Base-by-base conservation (phyloP, 2,329 filamentous ascomycete species). In the Aspergillus tanneri region DNA sequence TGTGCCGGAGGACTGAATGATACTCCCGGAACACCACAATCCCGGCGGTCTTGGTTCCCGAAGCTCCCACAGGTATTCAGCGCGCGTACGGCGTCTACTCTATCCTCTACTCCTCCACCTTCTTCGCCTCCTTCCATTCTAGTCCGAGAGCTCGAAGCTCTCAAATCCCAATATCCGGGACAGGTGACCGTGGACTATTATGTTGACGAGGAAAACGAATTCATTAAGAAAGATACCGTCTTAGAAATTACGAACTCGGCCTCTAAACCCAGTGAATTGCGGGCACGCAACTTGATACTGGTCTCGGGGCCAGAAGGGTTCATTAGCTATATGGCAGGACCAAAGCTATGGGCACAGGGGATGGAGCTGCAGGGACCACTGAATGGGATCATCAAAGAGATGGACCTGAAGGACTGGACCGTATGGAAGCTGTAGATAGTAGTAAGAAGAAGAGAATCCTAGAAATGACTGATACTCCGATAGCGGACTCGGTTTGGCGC, bases 221-320 rank as follows among this genome's bases (percentile, higher is more conserved):
- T 81, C 38, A 86, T 96, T 53, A 68, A 72, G n/a, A 71, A 77
- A 10, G 63, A 68, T 3, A 73, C 77, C 16, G 70, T 91, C 41
- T 54, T 62, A 30, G 49, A 61, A 16, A 62, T 67, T 40, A 58
- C 65, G 50, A 47, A 62, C n/a, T 58, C 62, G 14, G 43, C 44
- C 14, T 28, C 38, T 2, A 22, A 47, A 37, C 44, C 51, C 5
- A 67, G 62, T 39, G 44, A 54, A 5, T 63, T 69, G 35, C 55
- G 58, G 35, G 59, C 64, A 36, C 61, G 61, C 54, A 65, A 67
- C 50, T 66, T 96, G 16, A 74, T 96, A n/a, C 76, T 96, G 47
- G 81, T 97, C 1, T 95, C 90, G 0, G 93, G 93, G 0, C 92
- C 93, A 0, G 89, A 95, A 45, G 92, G 93, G 0, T 97, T 97